Base-by-base conservation (phyloP, 495 filamentous ascomycete genomes). In the Xylaria longipes region DNA sequence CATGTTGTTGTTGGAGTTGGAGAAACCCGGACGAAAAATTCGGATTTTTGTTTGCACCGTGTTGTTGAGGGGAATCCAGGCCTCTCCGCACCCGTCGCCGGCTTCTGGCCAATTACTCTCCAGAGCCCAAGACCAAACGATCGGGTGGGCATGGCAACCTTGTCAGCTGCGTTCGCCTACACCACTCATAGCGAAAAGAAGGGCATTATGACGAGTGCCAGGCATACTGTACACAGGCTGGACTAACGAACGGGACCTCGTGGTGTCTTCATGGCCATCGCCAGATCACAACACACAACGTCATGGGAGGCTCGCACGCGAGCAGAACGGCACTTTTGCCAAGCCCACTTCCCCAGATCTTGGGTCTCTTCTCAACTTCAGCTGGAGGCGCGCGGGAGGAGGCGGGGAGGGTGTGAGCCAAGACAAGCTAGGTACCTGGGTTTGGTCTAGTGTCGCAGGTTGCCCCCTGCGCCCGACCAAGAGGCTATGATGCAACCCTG, bases 311-410 rank as follows among this genome's bases (percentile, higher is more conserved):
- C 39, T 52, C 17, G 22, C 69, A 66, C 62, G 39, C 48, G 68
- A 33, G 22, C 46, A 65, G 46, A 12, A 43, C 39, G 31, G 14
- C 35, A 9, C 20, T 33, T 6, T n/a, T 48, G 43, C 56, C 67
- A 69, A 69, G 46, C 46, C 31, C 35, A 39, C 27, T 63, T 56
- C 68, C 58, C 68, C 68, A 17, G 57, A 61, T 69, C 41, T 54
- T 46, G 57, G 57, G 33, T 14, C 14, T 37, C 46, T 52, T 66
- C 45, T 2, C 31, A 56, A 35, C 17, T 65, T 65, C 43, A 67
- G 46, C 65, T 67, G 65, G 35, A 27, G n/a, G 58, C 43, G 17
- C 35, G 11, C 17, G 50, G 25, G 31, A 43, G 4, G 39, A 45
- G 25, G 50, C 50, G 50, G 66, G 66, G 52, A 31, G 6, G 52